These are phyloP conservation scores for Cnidoscolus chayamansa DNA, from an alignment of 441 rosid species.

Conservation along the genomic window DNA sequence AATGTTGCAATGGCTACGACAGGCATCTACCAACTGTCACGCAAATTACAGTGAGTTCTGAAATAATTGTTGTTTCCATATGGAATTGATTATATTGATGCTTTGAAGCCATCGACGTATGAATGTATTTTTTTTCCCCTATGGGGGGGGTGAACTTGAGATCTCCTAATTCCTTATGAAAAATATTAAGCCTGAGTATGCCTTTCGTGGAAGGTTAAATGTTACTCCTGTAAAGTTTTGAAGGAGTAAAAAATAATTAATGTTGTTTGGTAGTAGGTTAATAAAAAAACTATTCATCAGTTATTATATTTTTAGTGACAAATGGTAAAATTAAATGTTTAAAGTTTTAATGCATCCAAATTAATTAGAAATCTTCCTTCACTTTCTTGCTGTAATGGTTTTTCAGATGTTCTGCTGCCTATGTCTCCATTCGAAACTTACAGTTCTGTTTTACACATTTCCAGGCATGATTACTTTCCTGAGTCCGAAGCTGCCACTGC, in stretches of 20 bases:
- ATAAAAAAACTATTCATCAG: too few relatives aligned
- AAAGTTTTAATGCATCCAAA: neutral
- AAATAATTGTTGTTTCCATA: neutral
- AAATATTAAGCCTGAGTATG: neutral
- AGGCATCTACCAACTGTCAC: constrained; percentile 78
- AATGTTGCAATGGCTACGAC: constrained; percentile 86
- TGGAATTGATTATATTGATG: neutral
- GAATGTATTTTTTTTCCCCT: neutral
- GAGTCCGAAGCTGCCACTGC: constrained; percentile 51
- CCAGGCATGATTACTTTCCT: constrained; percentile 68
- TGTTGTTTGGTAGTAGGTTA: too few relatives aligned
- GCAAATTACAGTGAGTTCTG: constrained; percentile 67
- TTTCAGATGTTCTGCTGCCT: constrained; percentile 1
- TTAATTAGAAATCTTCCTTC: neutral
- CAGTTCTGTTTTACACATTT: constrained; percentile 5
- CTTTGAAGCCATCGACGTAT: neutral
- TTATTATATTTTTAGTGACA: too few relatives aligned
- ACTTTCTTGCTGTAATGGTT: neutral
- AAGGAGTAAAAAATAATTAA: too few relatives aligned
- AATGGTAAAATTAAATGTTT: neutral
- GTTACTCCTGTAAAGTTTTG: too few relatives aligned
- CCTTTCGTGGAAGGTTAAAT: too few relatives aligned
- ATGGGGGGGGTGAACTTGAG: neutral
- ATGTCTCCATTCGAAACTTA: neutral
- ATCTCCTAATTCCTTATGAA: neutral